A percentile compares a stretch with the other conserved stretches of the same genome.
Evolutionary conservation across 306 rosid genomes (phyloP).

Genomic region (Prunus mongolica): DNA sequence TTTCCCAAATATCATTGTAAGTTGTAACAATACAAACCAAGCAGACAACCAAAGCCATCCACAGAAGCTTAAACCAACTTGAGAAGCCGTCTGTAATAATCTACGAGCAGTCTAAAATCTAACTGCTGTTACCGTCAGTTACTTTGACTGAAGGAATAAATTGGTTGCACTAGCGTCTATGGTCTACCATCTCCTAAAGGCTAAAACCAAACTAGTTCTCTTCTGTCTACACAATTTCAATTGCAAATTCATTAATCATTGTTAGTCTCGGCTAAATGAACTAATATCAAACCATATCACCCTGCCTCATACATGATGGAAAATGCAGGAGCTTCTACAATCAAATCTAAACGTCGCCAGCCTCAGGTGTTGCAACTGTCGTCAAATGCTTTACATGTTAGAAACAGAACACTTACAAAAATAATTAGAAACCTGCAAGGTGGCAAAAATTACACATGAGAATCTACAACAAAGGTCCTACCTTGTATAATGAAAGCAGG

Average conservation of each 20-base stretch:
- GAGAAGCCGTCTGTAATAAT: not conserved
- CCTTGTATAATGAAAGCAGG: not conserved
- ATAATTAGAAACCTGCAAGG: conserved; percentile 1
- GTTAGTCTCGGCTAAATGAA: not conserved
- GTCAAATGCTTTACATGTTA: not conserved
- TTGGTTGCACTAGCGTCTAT: not conserved
- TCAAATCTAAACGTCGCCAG: not conserved
- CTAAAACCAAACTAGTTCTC: not conserved
- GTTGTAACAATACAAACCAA: not conserved
- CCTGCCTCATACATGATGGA: not conserved
- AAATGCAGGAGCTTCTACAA: not conserved
- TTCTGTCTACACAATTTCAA: not conserved
- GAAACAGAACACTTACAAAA: not conserved
- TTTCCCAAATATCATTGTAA: not conserved
- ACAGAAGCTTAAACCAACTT: not conserved
- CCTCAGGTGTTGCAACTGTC: not conserved
- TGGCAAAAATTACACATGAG: not conserved
- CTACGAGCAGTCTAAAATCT: not conserved
- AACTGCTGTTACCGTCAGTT: not conserved
- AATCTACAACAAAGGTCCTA: not conserved
- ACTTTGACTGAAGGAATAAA: not conserved
- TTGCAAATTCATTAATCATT: not conserved
- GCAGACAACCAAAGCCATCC: too few species aligned
- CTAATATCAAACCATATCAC: not conserved
- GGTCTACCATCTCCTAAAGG: not conserved